Conservation (phyloP, 148 eudicot genomes). For the Nyssa sinensis region DNA sequence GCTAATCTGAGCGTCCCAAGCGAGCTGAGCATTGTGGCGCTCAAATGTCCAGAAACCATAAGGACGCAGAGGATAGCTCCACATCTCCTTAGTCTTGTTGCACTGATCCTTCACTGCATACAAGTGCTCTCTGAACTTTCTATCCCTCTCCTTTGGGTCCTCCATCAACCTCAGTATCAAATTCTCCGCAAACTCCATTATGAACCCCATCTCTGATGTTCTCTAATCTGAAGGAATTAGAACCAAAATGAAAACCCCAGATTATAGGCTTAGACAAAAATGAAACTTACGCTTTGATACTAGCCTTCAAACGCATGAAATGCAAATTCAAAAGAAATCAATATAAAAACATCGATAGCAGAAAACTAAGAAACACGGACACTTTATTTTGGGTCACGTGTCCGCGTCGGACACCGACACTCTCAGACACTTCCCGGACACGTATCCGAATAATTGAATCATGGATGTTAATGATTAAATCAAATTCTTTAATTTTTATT, state of each 20-base stretch:
- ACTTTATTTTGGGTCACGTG: no score
- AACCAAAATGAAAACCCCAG: not conserved
- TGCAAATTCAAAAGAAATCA: not conserved
- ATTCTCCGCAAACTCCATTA: slow-evolving; percentile 89
- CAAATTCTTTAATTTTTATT: no score
- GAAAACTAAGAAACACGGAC: no score
- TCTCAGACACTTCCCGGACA: no score
- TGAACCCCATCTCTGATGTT: slow-evolving; percentile 51
- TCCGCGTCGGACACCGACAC: no score
- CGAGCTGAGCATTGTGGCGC: slow-evolving; percentile 84
- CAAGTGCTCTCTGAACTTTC: slow-evolving; percentile 76
- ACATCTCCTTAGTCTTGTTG: slow-evolving; percentile 83
- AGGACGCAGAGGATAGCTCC: slow-evolving; percentile 77
- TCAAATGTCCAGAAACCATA: slow-evolving; percentile 96
- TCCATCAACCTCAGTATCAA: slow-evolving; percentile 84
- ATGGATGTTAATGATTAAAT: no score
- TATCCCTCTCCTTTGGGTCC: slow-evolving; percentile 77
- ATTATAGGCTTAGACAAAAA: not conserved
- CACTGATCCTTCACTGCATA: slow-evolving; percentile 58
- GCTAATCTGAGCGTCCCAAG: slow-evolving; percentile 95
- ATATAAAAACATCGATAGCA: not conserved
- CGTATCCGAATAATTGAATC: no score
- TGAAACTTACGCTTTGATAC: not conserved
- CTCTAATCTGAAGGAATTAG: not conserved
- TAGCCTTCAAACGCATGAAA: not conserved